A percentile compares a stretch with the other conserved stretches of the same genome.
Evolutionary conservation across 331 rosid species (phyloP).

Genomic region (Saraca asoca): DNA sequence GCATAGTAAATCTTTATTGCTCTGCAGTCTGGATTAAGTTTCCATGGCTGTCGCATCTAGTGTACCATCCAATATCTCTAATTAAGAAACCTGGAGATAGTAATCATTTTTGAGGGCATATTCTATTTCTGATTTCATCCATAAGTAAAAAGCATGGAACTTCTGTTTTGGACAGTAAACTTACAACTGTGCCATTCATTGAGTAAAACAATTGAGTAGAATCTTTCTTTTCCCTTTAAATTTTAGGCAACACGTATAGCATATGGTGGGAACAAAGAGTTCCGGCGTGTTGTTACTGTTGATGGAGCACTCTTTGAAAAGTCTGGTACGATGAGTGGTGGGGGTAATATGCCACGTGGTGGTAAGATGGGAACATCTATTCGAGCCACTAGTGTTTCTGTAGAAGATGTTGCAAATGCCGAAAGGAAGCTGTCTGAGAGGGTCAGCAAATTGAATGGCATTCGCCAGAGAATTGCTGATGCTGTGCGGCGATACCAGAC

Average conservation of each 20-base stretch:
- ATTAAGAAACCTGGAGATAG: background rate
- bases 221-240: slow-evolving; percentile 29
- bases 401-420: slow-evolving; percentile 72
- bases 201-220: slow-evolving; percentile 14
- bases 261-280: slow-evolving; percentile 63
- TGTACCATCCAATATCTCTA: slow-evolving; percentile 1
- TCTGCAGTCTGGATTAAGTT: slow-evolving; percentile 4
- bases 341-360: slow-evolving; percentile 88
- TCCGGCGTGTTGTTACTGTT: slow-evolving; percentile 87
- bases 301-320: slow-evolving; percentile 91
- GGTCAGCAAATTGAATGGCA: slow-evolving; percentile 50
- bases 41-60: slow-evolving; percentile 4
- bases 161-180: background rate
- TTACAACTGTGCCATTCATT: slow-evolving; percentile 14
- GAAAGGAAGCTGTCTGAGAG: slow-evolving; percentile 64
- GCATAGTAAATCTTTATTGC: slow-evolving; percentile 8
- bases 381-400: slow-evolving; percentile 77
- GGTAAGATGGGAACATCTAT: slow-evolving; percentile 94
- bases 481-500: slow-evolving; percentile 65
- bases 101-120: background rate
- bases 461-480: slow-evolving; percentile 64
- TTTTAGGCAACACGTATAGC: slow-evolving; percentile 85
- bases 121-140: background rate
- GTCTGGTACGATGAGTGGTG: slow-evolving; percentile 97
- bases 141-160: background rate